Conservation (phyloP, 2,329 filamentous ascomycete genomes). For the Graphilbum sp. region DNA sequence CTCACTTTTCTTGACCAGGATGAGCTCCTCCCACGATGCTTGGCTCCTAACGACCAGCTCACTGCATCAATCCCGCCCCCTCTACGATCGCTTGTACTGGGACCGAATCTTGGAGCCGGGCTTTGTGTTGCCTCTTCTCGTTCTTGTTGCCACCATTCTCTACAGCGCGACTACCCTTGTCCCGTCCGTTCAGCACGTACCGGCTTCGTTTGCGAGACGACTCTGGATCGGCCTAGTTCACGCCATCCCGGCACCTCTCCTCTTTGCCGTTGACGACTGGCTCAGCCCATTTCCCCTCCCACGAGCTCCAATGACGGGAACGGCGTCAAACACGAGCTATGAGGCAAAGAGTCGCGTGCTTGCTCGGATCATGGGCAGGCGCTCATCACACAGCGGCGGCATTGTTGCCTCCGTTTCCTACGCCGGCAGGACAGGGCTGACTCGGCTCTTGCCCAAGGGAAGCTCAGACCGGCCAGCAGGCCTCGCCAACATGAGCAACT, state of each 20-base stretch:
- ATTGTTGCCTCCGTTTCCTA: constrained; percentile 41
- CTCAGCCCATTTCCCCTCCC: constrained; percentile 30
- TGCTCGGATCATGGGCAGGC: constrained; percentile 44
- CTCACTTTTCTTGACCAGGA: no score
- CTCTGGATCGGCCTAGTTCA: constrained; percentile 46
- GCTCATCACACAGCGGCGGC: constrained; percentile 30
- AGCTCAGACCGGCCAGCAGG: constrained; percentile 40
- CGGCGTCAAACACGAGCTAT: constrained; percentile 19
- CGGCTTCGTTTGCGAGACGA: constrained; percentile 19
- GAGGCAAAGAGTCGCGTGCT: constrained; percentile 49
- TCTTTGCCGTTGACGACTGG: constrained; percentile 41
- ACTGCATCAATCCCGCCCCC: constrained; percentile 9
- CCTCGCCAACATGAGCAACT: constrained; percentile 84
- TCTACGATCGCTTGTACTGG: constrained; percentile 11
- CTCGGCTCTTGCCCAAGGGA: constrained; percentile 16
- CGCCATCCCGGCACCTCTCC: constrained; percentile 35
- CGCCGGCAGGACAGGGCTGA: constrained; percentile 30
- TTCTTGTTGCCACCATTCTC: constrained; percentile 18
- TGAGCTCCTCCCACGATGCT: constrained; percentile 18
- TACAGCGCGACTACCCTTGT: constrained; percentile 16
- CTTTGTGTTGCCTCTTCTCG: constrained; percentile 17
- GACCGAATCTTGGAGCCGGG: constrained; percentile 20
- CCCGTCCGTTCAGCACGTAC: constrained; percentile 13
- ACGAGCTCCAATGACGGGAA: constrained; percentile 10
- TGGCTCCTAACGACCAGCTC: constrained; percentile 12